Base-by-base conservation (phyloP, 768 basidiomycete genomes). In the Hericium alpestre region DNA sequence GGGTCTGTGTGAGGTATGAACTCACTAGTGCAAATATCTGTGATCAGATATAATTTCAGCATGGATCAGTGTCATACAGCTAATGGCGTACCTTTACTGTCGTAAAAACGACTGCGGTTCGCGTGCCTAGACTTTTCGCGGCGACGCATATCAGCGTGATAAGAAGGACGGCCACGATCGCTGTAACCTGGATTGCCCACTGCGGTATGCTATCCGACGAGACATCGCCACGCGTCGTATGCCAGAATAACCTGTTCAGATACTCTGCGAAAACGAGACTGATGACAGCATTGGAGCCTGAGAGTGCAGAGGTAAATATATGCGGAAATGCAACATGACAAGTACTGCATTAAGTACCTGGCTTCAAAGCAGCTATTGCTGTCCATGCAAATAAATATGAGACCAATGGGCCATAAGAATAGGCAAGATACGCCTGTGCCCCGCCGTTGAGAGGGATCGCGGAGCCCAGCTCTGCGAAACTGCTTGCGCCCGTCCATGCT, bases 381-480 rank as follows among this genome's bases (percentile, higher is more conserved):
- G 92, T 93, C 92, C 93, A 99, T 15, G 93, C 86, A 71, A 91
- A 99, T 10, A 96, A 78, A 68, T 92, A 99, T 8, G 93, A 91
- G 40, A 86, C 73, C 16, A 91, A 76, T 23, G 90, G 90, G 1
- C 88, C 90, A 66, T 90, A 96, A 40, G 93, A 82, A 66, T 94
- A 94, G 22, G 84, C 82, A 22, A 96, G 80, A 69, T 96, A 96
- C 15, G 93, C 84, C 60, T 87, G 84, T 41, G 79, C 75, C 18
- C 79, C 79, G 5, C 79, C 80, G 59, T 78, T 76, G 56, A 90
- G 71, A 15, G 92, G 92, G 66, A 95, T 90, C 40, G 88, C 87
- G 46, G 85, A 86, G 53, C 94, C 95, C 57, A 96, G 75, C 69
- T 96, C 93, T 9, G 92, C 92, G 67, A 86, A 96, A 66, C 90